phyloP scores from a whole-genome alignment of 495 filamentous ascomycete species.

The Xylaria longipes region DNA sequence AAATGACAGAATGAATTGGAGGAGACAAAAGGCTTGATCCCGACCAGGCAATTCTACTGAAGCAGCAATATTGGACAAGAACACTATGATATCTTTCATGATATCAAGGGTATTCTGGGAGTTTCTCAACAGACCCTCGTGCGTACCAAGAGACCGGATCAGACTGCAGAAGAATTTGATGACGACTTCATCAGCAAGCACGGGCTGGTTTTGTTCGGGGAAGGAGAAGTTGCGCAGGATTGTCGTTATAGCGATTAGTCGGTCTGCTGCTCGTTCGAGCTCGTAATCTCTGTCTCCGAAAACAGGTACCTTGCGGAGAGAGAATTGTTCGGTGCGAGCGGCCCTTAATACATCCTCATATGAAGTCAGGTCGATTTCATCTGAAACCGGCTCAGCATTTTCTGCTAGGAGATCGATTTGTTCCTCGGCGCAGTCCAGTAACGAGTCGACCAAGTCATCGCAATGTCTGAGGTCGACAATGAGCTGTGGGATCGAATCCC shows the following conservation, averaged over 20 bases:
- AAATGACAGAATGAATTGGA: conserved; percentile 91
- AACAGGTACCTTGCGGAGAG: conserved; percentile 69
- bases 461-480: conserved; percentile 68
- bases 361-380: conserved; percentile 75
- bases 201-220: conserved; percentile 71
- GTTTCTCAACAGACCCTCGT: conserved; percentile 82
- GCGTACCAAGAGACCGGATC: conserved; percentile 86
- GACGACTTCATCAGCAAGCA: conserved; percentile 74
- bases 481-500: conserved; percentile 58
- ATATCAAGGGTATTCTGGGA: conserved; percentile 87
- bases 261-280: conserved; percentile 84
- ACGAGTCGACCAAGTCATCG: conserved; percentile 84
- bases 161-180: conserved; percentile 80
- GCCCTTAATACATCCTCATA: conserved; percentile 89
- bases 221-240: conserved; percentile 94
- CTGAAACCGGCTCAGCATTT: conserved; percentile 80
- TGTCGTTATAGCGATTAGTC: conserved; percentile 87
- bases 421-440: conserved; percentile 90
- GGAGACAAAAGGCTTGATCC: conserved; percentile 84
- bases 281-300: conserved; percentile 83
- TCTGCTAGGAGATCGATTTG: conserved; percentile 81
- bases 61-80: conserved; percentile 85
- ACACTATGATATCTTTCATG: conserved; percentile 92
- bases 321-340: conserved; percentile 71
- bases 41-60: conserved; percentile 81